Percentiles rank a stretch among this genome's conserved stretches.
phyloP scores from a whole-genome alignment of 495 filamentous ascomycete genomes.

The Poronia punctata region DNA sequence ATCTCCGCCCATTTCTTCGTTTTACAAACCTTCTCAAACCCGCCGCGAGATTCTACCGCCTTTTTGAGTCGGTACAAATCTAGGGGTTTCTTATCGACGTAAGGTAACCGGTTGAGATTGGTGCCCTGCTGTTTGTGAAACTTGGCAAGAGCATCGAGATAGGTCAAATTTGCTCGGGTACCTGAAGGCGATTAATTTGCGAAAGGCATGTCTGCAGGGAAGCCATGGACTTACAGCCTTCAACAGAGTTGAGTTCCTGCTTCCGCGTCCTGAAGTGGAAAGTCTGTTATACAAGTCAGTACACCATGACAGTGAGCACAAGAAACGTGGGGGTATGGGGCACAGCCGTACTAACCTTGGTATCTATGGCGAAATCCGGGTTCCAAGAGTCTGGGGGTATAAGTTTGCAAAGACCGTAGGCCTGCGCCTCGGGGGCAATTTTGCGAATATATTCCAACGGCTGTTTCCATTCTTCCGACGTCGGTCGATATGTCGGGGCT shows the following conservation, averaged over 20 bases:
- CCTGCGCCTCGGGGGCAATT: slow-evolving; percentile 72
- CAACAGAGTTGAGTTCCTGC: slow-evolving; percentile 95
- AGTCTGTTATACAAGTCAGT: slow-evolving; percentile 47
- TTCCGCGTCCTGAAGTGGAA: slow-evolving; percentile 96
- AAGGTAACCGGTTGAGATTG: slow-evolving; percentile 87
- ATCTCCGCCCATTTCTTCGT: slow-evolving; percentile 99
- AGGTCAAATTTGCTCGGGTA: slow-evolving; percentile 90
- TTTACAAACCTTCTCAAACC: slow-evolving; percentile 94
- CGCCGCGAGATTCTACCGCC: slow-evolving; percentile 85
- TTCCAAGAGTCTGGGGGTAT: slow-evolving; percentile 93
- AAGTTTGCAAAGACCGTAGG: slow-evolving; percentile 91
- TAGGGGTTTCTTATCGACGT: slow-evolving; percentile 94
- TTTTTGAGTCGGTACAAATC: slow-evolving; percentile 96
- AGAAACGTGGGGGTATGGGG: slow-evolving; percentile 9
- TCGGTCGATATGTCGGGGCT: slow-evolving; percentile 86
- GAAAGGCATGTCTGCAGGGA: not conserved
- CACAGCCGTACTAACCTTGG: slow-evolving; percentile 60
- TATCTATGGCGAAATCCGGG: slow-evolving; percentile 91
- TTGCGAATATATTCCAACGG: slow-evolving; percentile 88
- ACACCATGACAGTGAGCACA: not conserved
- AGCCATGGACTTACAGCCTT: slow-evolving; percentile 73
- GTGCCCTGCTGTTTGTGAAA: slow-evolving; percentile 96
- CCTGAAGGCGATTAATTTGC: slow-evolving; percentile 42
- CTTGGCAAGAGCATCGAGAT: slow-evolving; percentile 89
- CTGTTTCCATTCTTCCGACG: slow-evolving; percentile 89